phyloP scores from a whole-genome alignment of 176 grass and related monocot species.

The Carex cristatella region DNA sequence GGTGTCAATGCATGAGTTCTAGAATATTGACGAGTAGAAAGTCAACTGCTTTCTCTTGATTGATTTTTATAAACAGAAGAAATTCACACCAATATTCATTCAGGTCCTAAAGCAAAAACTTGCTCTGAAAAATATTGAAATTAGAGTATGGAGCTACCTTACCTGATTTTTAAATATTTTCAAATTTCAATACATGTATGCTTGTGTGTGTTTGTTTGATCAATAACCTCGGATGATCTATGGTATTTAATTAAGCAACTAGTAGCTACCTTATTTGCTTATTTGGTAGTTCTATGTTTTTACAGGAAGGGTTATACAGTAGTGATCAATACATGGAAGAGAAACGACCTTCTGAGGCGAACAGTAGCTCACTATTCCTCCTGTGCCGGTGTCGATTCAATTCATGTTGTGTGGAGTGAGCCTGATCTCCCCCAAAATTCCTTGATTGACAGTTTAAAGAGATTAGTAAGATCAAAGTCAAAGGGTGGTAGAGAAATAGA shows the following conservation, averaged over 20 bases:
- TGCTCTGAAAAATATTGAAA: background rate
- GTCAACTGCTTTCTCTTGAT: background rate
- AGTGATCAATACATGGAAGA: constrained; percentile 86
- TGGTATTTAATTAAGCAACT: background rate
- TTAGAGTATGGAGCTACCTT: background rate
- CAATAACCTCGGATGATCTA: background rate
- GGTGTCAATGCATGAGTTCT: background rate
- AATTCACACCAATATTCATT: background rate
- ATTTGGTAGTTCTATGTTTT: background rate
- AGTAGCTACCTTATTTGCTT: constrained; percentile 4
- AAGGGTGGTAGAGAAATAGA: constrained; percentile 24
- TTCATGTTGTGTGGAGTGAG: constrained; percentile 90
- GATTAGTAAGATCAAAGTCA: constrained; percentile 10
- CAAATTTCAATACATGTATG: background rate
- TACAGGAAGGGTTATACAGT: constrained; percentile 51
- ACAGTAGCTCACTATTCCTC: constrained; percentile 56
- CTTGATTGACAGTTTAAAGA: constrained; percentile 26
- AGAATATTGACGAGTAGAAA: background rate
- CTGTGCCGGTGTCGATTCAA: constrained; percentile 52
- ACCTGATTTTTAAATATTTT: background rate
- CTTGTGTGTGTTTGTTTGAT: background rate
- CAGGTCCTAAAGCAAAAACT: background rate
- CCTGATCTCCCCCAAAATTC: constrained; percentile 43
- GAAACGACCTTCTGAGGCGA: constrained; percentile 54
- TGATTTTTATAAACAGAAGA: background rate